Evolutionary conservation across 2,329 filamentous ascomycete species (phyloP), one percentile per base, ranked within the genome.

Genomic region (Saccharata proteae): DNA sequence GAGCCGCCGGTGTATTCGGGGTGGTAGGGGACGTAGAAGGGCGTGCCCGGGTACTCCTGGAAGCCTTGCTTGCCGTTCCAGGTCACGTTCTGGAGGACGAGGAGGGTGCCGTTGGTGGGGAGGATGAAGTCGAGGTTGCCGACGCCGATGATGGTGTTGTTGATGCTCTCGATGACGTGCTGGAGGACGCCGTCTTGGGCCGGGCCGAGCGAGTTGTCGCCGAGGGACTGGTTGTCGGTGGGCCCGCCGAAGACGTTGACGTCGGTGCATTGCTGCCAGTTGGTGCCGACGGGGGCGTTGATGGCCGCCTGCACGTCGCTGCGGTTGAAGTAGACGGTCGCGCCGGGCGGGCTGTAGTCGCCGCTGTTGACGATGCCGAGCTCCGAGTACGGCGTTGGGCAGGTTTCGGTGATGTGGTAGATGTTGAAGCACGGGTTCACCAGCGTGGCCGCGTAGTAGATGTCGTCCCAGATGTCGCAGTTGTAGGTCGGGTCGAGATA

Each of bases 51-150:
- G 14, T 57, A 55, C 4, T 44, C 35, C 15, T 61, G 54, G 24
- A 69, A 57, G 8, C 65, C 65, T 30, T 64, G 59, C 3, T 44
- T 38, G 10, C 64, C 64, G 42, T 64, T 59, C 63, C 64, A 69
- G 2, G 65, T 69, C 52, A 67, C 60, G 47, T 69, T 69, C 43
- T 69, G 64, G 22, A 71, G 52, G 3, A 62, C 58, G 13, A 70
- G 51, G 4, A 69, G 51, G 0, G 65, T 69, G 3, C 65, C 65
- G 40, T 69, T 67, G 16, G 62, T 64, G 28, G 53, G 48, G 27
- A 71, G 56, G 4, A 65, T 45, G 45, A 61, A 58, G 44, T 69
- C 66, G 11, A 67, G 52, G 32, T 62, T 55, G 5, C 62, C 65
- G 27, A 54, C 58, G 21, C 61, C 60, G 36, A 70, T 59, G 31